Evolutionary conservation across 192 early-diverging fungal genomes (phyloP).

Genomic region (Backusella morwellensis): DNA sequence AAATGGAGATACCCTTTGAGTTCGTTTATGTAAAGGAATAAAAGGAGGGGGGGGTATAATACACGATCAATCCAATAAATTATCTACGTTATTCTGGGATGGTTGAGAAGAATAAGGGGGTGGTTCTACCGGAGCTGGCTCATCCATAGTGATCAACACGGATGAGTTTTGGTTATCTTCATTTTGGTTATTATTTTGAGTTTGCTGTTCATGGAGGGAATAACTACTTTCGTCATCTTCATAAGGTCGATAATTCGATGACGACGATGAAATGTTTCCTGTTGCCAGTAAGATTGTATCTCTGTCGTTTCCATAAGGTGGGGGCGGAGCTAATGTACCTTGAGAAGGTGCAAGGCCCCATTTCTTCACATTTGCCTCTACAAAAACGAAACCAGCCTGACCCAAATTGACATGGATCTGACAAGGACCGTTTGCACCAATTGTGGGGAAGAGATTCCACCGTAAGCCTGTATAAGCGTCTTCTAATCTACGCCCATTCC

Average conservation of each 20-base stretch:
- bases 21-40: not conserved
- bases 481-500: slow-evolving; percentile 44
- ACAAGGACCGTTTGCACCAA: slow-evolving; percentile 45
- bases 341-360: slow-evolving; percentile 76
- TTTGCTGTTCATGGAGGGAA: not conserved
- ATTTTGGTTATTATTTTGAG: not conserved
- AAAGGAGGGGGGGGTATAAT: not conserved
- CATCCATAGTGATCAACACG: slow-evolving; percentile 5
- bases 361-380: slow-evolving; percentile 83
- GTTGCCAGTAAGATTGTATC: slow-evolving; percentile 63
- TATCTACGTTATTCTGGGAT: not conserved
- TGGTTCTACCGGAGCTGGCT: not conserved
- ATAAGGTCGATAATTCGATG: not conserved
- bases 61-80: not conserved
- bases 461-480: slow-evolving; percentile 36
- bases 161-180: not conserved
- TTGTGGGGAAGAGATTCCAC: slow-evolving; percentile 42
- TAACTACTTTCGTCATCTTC: not conserved
- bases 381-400: slow-evolving; percentile 68
- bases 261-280: not conserved
- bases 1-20: not conserved
- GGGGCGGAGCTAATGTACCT: slow-evolving; percentile 71
- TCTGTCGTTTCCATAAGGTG: slow-evolving; percentile 71
- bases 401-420: slow-evolving; percentile 45
- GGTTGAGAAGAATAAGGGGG: not conserved